These are phyloP conservation scores for Bruguiera parviflora DNA, from an alignment of 345 rosid species.

Conservation along the genomic window DNA sequence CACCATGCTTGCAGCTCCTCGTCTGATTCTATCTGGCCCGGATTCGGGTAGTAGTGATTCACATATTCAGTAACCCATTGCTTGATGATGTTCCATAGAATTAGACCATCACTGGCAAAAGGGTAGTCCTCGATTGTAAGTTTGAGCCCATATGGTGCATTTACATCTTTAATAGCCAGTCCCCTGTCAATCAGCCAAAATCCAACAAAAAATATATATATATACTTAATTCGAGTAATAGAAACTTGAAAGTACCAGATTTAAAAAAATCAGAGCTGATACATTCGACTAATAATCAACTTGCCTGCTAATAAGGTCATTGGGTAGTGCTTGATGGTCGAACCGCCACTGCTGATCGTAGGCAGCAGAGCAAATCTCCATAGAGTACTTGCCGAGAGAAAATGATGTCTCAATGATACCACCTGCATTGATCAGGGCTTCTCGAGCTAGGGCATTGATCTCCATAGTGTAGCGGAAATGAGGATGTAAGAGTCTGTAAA, in stretches of 20 bases:
- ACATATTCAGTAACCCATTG: slow-evolving; percentile 47
- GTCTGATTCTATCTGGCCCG: slow-evolving; percentile 29
- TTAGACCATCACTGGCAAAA: slow-evolving; percentile 53
- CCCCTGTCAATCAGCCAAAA: slow-evolving; percentile 32
- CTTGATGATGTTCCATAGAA: slow-evolving; percentile 42
- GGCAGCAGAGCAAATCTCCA: slow-evolving; percentile 54
- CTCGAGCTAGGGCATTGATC: slow-evolving; percentile 69
- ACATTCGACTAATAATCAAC: too few species aligned
- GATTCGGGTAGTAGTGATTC: slow-evolving; percentile 41
- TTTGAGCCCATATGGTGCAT: slow-evolving; percentile 47
- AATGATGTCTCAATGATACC: slow-evolving; percentile 66
- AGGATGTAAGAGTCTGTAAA: slow-evolving; percentile 53
- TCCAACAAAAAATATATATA: too few species aligned
- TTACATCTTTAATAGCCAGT: slow-evolving; percentile 49
- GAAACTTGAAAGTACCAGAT: too few species aligned
- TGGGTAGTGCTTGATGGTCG: slow-evolving; percentile 47
- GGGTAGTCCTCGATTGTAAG: slow-evolving; percentile 58
- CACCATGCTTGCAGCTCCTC: slow-evolving; percentile 60
- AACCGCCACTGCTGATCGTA: slow-evolving; percentile 54
- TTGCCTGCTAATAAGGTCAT: slow-evolving; percentile 51
- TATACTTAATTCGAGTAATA: too few species aligned
- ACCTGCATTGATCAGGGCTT: slow-evolving; percentile 43
- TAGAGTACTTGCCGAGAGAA: slow-evolving; percentile 50
- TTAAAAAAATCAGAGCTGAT: too few species aligned
- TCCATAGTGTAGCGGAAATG: slow-evolving; percentile 80